Evolutionary conservation across 2,329 filamentous ascomycete species (phyloP), one percentile per base, ranked within the genome.

Genomic region (Podosphaera xanthii): DNA sequence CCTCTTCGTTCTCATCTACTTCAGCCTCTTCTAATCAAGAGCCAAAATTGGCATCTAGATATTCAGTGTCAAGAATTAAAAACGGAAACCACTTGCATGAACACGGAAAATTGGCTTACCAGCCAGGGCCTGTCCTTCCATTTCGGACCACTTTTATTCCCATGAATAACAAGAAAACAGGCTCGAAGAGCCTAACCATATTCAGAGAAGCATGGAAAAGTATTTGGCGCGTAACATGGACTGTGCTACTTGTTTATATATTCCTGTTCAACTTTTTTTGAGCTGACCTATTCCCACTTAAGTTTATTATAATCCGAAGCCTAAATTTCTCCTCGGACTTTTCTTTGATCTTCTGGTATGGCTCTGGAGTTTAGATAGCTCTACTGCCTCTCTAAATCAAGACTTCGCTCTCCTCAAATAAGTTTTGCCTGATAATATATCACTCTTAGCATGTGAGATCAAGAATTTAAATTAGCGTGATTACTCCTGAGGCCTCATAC

Each of bases 181-280:
- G 36, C 60, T 31, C 7, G 42, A 59, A 53, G 49, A 44, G 3
- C 10, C 40, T 1, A 12, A 12, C n/a, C n/a, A 44, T 42, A 58
- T 42, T 58, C 30, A 58, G 38, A 34, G 84, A 91, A 69, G 71
- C 88, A 44, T 76, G 75, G 70, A 76, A 74, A 7, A 82, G 78
- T 52, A 65, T 82, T 22, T 81, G 78, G 72, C 74, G 78, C 55
- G 81, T 89, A 2, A 75, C 74, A 4, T 80, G 78, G 75, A 77
- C 86, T 69, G 80, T 79, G 5, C 10, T 44, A 44, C 40, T 44
- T 4, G 40, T 30, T 44, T 44, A 44, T 12, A 44, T 44, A 7
- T 44, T 7, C 10, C n/a, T 44, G 10, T 44, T 44, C n/a, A 44
- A 44, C 10, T 44, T 44, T 44, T 44, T 44, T 44, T 44, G 10